phyloP scores from a whole-genome alignment of 306 rosid species.

The Vigna mungo region DNA sequence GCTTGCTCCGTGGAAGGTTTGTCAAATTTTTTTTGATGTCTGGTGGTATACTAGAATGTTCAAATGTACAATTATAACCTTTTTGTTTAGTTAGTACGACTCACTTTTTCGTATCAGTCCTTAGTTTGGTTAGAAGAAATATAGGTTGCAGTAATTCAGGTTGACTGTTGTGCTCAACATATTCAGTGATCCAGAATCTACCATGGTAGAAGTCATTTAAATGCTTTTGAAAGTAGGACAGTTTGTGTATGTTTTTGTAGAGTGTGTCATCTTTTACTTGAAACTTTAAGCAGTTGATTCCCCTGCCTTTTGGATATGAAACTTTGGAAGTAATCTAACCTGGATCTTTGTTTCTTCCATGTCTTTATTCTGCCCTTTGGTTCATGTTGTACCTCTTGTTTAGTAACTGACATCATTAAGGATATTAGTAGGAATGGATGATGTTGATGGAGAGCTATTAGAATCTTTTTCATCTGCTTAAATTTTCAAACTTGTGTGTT shows the following conservation, averaged over 20 bases:
- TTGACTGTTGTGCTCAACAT: conserved; percentile 16
- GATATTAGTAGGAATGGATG: conserved; percentile 25
- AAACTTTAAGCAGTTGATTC: not conserved
- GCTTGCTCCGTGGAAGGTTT: conserved; percentile 97
- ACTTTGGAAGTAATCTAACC: not conserved
- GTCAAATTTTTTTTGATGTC: conserved; percentile 16
- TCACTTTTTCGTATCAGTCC: conserved; percentile 31
- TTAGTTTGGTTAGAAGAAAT: conserved; percentile 33
- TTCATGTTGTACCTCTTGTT: conserved; percentile 22
- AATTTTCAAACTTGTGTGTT: conserved; percentile 17
- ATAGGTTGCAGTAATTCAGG: not conserved
- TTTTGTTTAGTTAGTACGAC: conserved; percentile 1
- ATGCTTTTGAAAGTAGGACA: not conserved
- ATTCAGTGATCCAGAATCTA: not conserved
- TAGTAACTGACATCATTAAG: conserved; percentile 3
- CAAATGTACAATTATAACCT: not conserved
- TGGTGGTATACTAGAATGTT: not conserved
- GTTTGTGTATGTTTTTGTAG: not conserved
- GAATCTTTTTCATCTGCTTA: conserved; percentile 22
- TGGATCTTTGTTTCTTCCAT: conserved; percentile 29
- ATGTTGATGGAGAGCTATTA: conserved; percentile 37
- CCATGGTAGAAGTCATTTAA: conserved; percentile 8
- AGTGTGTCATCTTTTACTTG: not conserved
- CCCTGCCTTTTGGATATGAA: not conserved
- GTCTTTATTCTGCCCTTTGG: conserved; percentile 13